Percentiles rank a stretch among this genome's conserved stretches.
phyloP scores from a whole-genome alignment of 1,284 basidiomycete genomes.

The Agroathelia rolfsii region DNA sequence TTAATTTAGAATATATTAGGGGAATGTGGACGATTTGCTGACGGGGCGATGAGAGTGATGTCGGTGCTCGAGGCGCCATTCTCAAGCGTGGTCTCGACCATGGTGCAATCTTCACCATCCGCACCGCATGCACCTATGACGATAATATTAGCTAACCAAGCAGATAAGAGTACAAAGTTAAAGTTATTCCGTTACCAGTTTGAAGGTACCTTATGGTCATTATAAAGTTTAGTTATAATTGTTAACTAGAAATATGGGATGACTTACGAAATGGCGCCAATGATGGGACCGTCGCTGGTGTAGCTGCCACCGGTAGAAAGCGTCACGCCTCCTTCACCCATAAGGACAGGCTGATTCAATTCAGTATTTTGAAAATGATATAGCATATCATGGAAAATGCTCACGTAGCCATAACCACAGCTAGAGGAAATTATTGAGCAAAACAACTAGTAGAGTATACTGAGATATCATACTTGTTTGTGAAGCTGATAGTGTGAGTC shows the following conservation, averaged over 20 bases:
- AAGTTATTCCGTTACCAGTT: too few species aligned
- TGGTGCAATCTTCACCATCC: constrained; percentile 34
- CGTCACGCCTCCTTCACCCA: too few species aligned
- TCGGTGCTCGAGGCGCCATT: constrained; percentile 39
- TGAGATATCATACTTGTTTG: constrained; percentile 19
- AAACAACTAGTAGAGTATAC: too few species aligned
- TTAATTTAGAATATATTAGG: too few species aligned
- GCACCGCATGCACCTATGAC: constrained; percentile 24
- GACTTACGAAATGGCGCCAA: constrained; percentile 27
- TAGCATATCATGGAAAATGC: too few species aligned
- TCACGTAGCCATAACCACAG: constrained; percentile 18
- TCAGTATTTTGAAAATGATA: too few species aligned
- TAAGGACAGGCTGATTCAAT: too few species aligned
- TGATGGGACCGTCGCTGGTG: constrained; percentile 25
- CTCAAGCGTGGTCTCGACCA: constrained; percentile 30
- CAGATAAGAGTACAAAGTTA: not conserved
- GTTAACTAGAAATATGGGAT: not conserved
- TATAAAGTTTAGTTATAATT: too few species aligned
- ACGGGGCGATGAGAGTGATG: constrained; percentile 36
- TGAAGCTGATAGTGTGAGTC: constrained; percentile 19
- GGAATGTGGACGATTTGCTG: too few species aligned
- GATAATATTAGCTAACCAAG: not conserved
- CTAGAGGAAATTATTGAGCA: constrained; percentile 9
- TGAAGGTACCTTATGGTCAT: constrained; percentile 25
- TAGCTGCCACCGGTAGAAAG: constrained; percentile 20